Evolutionary conservation across 768 basidiomycete species (phyloP).

Genomic region (Butyriboletus loyo): DNA sequence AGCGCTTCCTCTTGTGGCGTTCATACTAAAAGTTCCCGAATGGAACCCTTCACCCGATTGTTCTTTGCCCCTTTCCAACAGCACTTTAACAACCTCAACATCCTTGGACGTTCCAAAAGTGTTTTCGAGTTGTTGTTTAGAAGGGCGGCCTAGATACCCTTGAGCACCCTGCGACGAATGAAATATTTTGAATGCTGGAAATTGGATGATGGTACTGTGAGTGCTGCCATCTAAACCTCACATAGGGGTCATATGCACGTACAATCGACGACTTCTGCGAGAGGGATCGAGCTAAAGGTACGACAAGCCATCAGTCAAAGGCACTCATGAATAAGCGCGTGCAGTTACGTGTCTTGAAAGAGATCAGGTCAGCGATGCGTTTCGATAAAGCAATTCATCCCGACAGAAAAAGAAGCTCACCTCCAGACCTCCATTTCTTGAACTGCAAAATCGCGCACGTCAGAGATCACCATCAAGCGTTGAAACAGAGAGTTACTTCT

Average conservation of each 20-base stretch:
- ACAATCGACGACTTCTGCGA: slow-evolving; percentile 83
- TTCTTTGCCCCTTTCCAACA: slow-evolving; percentile 63
- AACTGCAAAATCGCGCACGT: slow-evolving; percentile 41
- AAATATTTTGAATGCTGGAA: slow-evolving; percentile 67
- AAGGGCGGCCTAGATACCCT: slow-evolving; percentile 69
- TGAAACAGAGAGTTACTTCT: slow-evolving; percentile 45
- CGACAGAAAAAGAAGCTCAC: slow-evolving; percentile 38
- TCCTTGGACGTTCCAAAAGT: slow-evolving; percentile 66
- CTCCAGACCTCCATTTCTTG: slow-evolving; percentile 78
- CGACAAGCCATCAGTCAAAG: slow-evolving; percentile 12
- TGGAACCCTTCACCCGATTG: slow-evolving; percentile 50
- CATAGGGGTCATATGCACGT: slow-evolving; percentile 25
- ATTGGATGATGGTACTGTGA: background rate
- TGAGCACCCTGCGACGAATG: slow-evolving; percentile 71
- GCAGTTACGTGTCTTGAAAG: slow-evolving; percentile 61
- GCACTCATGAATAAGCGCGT: background rate
- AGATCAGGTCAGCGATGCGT: slow-evolving; percentile 8
- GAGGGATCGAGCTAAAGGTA: slow-evolving; percentile 56
- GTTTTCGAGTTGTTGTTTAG: slow-evolving; percentile 81
- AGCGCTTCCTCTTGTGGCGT: slow-evolving; percentile 34
- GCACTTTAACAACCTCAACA: slow-evolving; percentile 52
- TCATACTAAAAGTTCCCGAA: slow-evolving; percentile 11
- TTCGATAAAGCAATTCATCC: slow-evolving; percentile 3
- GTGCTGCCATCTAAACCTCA: background rate
- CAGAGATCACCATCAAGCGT: slow-evolving; percentile 3